Evolutionary conservation across 2,329 filamentous ascomycete genomes (phyloP).

Genomic region (Cytospora mali): DNA sequence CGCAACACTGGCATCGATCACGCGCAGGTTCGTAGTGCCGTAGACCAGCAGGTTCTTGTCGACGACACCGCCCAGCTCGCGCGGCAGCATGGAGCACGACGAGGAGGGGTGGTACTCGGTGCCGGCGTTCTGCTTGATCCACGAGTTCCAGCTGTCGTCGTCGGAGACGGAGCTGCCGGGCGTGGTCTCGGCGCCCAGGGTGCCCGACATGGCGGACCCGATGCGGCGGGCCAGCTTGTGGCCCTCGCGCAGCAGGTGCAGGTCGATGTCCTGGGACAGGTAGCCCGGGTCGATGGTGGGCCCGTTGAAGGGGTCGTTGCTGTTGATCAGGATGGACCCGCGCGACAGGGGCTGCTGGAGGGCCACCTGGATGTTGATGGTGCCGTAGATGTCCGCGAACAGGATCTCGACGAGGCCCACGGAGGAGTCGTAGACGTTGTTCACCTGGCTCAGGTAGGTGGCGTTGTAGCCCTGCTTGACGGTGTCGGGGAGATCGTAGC

Average conservation of each 20-base stretch:
- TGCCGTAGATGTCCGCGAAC: constrained; percentile 31
- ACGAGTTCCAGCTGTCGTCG: constrained; percentile 33
- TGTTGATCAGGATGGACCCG: constrained; percentile 56
- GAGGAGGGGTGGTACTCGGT: constrained; percentile 45
- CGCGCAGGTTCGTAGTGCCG: constrained; percentile 45
- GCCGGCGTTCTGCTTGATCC: constrained; percentile 30
- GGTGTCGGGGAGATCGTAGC: constrained; percentile 27
- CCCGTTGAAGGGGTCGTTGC: constrained; percentile 40
- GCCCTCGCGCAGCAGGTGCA: constrained; percentile 47
- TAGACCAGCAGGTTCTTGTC: constrained; percentile 46
- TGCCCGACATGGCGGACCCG: constrained; percentile 38
- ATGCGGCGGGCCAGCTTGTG: constrained; percentile 38
- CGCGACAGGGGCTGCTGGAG: constrained; percentile 49
- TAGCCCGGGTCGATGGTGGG: constrained; percentile 51
- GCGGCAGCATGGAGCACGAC: constrained; percentile 49
- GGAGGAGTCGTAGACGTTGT: constrained; percentile 31
- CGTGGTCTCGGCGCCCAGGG: constrained; percentile 40
- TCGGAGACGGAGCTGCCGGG: constrained; percentile 40
- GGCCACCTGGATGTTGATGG: constrained; percentile 29
- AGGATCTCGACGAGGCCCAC: constrained; percentile 33
- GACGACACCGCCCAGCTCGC: constrained; percentile 48
- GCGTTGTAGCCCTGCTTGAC: constrained; percentile 32
- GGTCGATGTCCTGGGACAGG: constrained; percentile 53
- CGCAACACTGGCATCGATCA: constrained; percentile 50
- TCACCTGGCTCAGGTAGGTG: constrained; percentile 35